Conservation (phyloP, 2,329 filamentous ascomycete genomes). For the Tolypocladium ophioglossoides region DNA sequence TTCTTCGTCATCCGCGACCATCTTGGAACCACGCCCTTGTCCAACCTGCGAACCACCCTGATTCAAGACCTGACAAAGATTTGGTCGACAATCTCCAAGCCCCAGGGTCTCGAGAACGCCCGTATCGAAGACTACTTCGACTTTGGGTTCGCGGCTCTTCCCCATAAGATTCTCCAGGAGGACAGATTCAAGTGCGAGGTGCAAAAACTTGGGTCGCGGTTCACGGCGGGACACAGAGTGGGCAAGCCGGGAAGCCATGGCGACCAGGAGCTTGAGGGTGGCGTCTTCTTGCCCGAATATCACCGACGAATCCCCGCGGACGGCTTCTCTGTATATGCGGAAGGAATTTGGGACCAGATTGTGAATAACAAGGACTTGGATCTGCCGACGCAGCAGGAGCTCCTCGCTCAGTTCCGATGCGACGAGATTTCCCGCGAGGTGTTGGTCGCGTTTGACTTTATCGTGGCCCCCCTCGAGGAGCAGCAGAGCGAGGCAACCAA, state of each 20-base stretch:
- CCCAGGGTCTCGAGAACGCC: slow-evolving; percentile 75
- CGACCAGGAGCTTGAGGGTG: slow-evolving; percentile 65
- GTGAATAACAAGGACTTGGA: slow-evolving; percentile 98
- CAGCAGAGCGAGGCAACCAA: slow-evolving; percentile 66
- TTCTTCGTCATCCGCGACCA: slow-evolving; percentile 99
- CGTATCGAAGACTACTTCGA: slow-evolving; percentile 97
- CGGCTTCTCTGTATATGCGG: slow-evolving; percentile 88
- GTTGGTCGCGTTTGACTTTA: slow-evolving; percentile 68
- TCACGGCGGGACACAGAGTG: slow-evolving; percentile 70
- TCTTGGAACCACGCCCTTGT: slow-evolving; percentile 79
- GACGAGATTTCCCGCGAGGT: slow-evolving; percentile 94
- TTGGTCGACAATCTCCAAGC: slow-evolving; percentile 89
- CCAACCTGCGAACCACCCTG: slow-evolving; percentile 82
- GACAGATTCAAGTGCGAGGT: slow-evolving; percentile 82
- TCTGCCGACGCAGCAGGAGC: slow-evolving; percentile 90
- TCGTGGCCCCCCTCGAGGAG: slow-evolving; percentile 77
- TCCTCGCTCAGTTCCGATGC: slow-evolving; percentile 93
- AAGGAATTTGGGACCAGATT: slow-evolving; percentile 96
- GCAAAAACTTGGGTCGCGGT: slow-evolving; percentile 67
- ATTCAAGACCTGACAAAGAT: slow-evolving; percentile 85
- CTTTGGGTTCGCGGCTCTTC: slow-evolving; percentile 90
- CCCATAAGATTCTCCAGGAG: slow-evolving; percentile 92
- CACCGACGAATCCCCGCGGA: slow-evolving; percentile 93
- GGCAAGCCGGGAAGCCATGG: slow-evolving; percentile 49
- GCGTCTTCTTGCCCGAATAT: slow-evolving; percentile 86